phyloP scores from a whole-genome alignment of 306 rosid genomes.

The Delonix regia region DNA sequence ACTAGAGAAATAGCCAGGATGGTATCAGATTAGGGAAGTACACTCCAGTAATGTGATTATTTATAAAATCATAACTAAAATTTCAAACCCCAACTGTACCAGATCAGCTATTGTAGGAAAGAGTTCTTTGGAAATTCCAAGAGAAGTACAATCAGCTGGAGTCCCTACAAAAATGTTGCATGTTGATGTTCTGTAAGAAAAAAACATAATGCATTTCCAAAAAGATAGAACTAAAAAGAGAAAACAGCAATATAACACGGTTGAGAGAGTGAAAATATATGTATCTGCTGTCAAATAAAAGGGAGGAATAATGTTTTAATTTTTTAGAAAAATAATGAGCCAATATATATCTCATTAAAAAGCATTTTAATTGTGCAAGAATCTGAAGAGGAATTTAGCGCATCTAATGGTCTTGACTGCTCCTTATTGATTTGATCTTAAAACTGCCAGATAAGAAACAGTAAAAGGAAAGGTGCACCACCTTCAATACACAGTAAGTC shows the following conservation, averaged over 20 bases:
- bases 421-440: neutral
- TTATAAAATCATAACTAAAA: neutral
- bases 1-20: neutral
- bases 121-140: constrained; percentile 61
- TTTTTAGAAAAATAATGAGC: neutral
- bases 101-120: constrained; percentile 65
- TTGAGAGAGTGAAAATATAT: neutral
- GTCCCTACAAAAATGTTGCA: constrained; percentile 50
- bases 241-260: neutral
- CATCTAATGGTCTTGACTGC: neutral
- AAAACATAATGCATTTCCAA: neutral
- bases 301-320: neutral
- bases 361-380: neutral
- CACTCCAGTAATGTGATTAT: constrained; percentile 9
- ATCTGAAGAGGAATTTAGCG: neutral
- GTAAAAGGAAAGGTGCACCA: neutral
- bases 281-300: neutral
- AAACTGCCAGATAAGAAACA: neutral
- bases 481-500: neutral
- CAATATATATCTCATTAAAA: neutral
- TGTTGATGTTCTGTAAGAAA: neutral
- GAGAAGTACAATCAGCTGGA: constrained; percentile 75
- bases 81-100: constrained; percentile 35
- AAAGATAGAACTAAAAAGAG: neutral
- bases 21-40: neutral